Conservation (phyloP, 192 early-diverging fungal genomes). For the Pilaira anomala region DNA sequence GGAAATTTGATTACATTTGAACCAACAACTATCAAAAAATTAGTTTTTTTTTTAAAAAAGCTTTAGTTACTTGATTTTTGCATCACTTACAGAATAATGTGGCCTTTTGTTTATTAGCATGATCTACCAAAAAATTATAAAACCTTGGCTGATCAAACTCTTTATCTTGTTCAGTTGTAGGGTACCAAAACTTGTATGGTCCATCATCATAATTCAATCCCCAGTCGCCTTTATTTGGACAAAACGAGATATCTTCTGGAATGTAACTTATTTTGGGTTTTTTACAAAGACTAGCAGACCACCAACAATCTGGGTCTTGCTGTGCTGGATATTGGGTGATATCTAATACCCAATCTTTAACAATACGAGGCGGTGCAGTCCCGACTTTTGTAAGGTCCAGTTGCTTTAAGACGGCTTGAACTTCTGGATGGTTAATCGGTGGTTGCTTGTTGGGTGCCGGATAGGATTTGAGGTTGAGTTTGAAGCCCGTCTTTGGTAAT, state of each 20-base stretch:
- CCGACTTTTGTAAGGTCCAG: constrained; percentile 27
- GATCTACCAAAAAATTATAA: constrained; percentile 38
- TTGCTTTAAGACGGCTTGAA: constrained; percentile 13
- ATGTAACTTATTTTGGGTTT: constrained; percentile 37
- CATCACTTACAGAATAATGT: constrained; percentile 37
- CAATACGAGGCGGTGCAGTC: constrained; percentile 12
- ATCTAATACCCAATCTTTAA: constrained; percentile 26
- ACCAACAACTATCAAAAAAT: constrained; percentile 33
- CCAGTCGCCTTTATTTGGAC: constrained; percentile 35
- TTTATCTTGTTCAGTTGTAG: constrained; percentile 8
- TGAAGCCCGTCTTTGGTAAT: not conserved
- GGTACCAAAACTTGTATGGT: constrained; percentile 26
- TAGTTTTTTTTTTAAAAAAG: constrained; percentile 18
- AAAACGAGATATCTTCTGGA: constrained; percentile 40
- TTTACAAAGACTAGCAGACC: constrained; percentile 31
- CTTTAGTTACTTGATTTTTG: not conserved
- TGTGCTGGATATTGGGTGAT: constrained; percentile 28
- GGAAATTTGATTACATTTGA: constrained; percentile 34
- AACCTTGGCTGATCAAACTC: constrained; percentile 35
- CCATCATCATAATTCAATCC: constrained; percentile 45
- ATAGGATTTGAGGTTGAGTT: constrained; percentile 18
- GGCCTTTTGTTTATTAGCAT: constrained; percentile 36
- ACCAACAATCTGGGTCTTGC: constrained; percentile 32
- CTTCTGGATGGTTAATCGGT: constrained; percentile 31
- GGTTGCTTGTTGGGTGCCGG: constrained; percentile 25